Percentiles rank a stretch among this genome's conserved stretches.
phyloP scores from a whole-genome alignment of 805 yeast species.

The Ogataea trehaloabstinens region DNA sequence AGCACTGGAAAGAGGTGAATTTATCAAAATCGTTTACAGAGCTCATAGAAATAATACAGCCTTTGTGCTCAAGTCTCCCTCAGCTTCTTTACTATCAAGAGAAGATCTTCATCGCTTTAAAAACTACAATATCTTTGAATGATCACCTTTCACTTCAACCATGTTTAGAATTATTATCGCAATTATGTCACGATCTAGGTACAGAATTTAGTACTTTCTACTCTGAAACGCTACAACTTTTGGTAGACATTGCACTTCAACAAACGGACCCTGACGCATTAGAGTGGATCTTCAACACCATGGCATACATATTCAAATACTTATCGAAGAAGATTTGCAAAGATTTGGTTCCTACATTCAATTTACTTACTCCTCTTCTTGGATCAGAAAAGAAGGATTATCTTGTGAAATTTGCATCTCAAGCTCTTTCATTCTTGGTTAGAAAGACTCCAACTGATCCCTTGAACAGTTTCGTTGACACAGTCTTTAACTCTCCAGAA shows the following conservation, averaged over 20 bases:
- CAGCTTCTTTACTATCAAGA: constrained; percentile 72
- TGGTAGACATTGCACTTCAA: constrained; percentile 47
- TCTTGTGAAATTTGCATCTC: constrained; percentile 81
- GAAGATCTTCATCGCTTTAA: constrained; percentile 45
- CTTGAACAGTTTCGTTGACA: constrained; percentile 44
- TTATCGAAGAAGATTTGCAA: constrained; percentile 60
- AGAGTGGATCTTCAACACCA: constrained; percentile 80
- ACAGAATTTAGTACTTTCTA: constrained; percentile 79
- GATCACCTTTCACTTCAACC: constrained; percentile 80
- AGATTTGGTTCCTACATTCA: constrained; percentile 70
- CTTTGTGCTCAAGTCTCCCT: constrained; percentile 66
- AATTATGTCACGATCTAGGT: constrained; percentile 89
- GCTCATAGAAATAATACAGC: constrained; percentile 55
- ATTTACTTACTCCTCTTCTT: constrained; percentile 60
- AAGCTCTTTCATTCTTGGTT: constrained; percentile 80
- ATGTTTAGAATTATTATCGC: constrained; percentile 72
- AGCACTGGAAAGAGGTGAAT: constrained; percentile 87
- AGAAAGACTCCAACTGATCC: constrained; percentile 58
- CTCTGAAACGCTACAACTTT: constrained; percentile 44
- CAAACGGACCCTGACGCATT: constrained; percentile 59
- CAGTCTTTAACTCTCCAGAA: constrained; percentile 34
- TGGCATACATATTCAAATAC: constrained; percentile 90
- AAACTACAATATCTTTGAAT: constrained; percentile 46
- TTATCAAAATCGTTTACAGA: constrained; percentile 67
- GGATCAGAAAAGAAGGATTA: constrained; percentile 56